phyloP scores from a whole-genome alignment of 2,329 filamentous ascomycete species.

The Microdochium bolleyi region DNA sequence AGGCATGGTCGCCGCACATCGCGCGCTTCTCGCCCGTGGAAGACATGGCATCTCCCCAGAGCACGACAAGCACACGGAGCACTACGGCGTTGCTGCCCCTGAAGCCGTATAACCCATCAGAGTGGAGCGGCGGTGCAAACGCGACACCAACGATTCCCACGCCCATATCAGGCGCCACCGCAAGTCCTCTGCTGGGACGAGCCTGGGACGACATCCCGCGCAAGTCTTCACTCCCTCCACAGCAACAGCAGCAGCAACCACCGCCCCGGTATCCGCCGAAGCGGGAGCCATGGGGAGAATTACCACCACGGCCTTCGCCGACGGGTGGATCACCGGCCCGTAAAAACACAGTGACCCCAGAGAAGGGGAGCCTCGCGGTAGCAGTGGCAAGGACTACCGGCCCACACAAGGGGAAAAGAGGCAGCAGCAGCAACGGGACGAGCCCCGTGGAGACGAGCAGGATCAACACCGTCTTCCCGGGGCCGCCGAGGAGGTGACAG shows the following conservation, averaged over 20 bases:
- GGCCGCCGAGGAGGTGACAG: not conserved
- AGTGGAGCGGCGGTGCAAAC: constrained; percentile 16
- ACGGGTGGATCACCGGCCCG: not conserved
- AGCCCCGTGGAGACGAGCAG: not conserved
- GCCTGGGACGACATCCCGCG: constrained; percentile 13
- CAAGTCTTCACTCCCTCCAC: not conserved
- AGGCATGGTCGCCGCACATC: constrained; percentile 19
- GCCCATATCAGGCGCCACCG: constrained; percentile 18
- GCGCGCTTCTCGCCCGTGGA: constrained; percentile 18
- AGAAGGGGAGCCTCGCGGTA: not conserved
- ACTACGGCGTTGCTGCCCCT: constrained; percentile 20
- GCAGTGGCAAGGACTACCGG: not conserved
- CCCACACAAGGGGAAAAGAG: not conserved
- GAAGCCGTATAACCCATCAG: constrained; percentile 20
- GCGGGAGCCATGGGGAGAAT: not conserved
- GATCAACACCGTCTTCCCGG: not conserved
- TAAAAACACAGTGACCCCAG: not conserved
- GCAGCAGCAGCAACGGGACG: not conserved
- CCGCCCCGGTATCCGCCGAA: not conserved
- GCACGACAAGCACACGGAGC: constrained; percentile 19
- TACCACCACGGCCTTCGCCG: not conserved
- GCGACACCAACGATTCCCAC: constrained; percentile 3
- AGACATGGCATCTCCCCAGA: constrained; percentile 14
- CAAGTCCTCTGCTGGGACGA: constrained; percentile 18
- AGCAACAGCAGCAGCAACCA: not conserved